Base-by-base conservation (phyloP, 2,329 filamentous ascomycete genomes). In the Cercospora zeina region DNA sequence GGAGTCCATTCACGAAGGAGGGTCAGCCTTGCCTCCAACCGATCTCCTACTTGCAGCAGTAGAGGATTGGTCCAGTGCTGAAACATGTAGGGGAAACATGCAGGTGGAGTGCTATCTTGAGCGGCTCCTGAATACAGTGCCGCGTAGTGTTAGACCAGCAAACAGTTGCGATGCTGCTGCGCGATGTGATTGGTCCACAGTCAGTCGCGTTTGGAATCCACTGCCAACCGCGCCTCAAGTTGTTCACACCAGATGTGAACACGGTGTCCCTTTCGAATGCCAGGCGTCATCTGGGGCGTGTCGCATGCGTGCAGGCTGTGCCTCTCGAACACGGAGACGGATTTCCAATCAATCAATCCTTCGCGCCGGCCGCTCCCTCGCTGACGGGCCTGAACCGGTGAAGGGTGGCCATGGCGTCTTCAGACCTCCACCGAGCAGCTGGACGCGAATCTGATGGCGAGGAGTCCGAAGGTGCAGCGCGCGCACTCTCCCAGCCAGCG, bases 301-400 rank as follows among this genome's bases (percentile, higher is more conserved):
- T n/a, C 21, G 24, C 47, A 31, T 33, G 24, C 47, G 24, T 13
- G 24, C 47, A n/a, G 47, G 47, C 47, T 51, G 47, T 24, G 47
- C 47, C n/a, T 16, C n/a, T 45, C 24, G 9, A 31, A 9, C 13
- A 27, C 24, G 24, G 47, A 51, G 19, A 21, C 13, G 47, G 47
- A 51, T 31, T 51, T 51, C 47, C 47, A 51, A 51, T 51, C 47
- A n/a, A 31, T 24, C 33, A 55, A 55, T 55, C 53, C 53, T 55
- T 55, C 53, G 24, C 24, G 24, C 24, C 24, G 24, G 24, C 24
- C 24, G 6, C 13, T 6, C 37, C 33, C 34, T 27, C 24, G 53
- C 34, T 27, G 21, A 21, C 53, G 34, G 33, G 21, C 31, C 16
- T 42, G 16, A 37, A 55, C 53, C 53, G 53, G 53, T 55, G 53